These are phyloP conservation scores for Pelargonium citronellum DNA, from an alignment of 441 rosid genomes.

Conservation along the genomic window DNA sequence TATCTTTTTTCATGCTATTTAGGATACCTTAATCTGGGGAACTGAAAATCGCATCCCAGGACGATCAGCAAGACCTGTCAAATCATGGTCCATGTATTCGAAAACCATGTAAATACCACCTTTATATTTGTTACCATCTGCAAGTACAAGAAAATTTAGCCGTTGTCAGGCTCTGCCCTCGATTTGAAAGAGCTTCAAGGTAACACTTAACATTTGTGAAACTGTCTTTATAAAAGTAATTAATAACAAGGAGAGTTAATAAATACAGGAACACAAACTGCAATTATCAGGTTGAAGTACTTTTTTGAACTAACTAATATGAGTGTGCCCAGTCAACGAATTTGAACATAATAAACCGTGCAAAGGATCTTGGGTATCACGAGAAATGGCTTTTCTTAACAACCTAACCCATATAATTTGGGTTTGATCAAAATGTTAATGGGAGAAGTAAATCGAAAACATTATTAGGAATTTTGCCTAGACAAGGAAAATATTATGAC, in stretches of 20 bases:
- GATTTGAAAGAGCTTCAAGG: too few relatives aligned
- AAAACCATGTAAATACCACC: conserved; percentile 97
- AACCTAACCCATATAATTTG: neutral
- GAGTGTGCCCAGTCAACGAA: too few relatives aligned
- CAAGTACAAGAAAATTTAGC: conserved; percentile 17
- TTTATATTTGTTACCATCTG: conserved; percentile 88
- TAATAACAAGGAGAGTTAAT: too few relatives aligned
- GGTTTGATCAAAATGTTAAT: neutral
- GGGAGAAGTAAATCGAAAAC: neutral
- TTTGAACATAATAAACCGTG: too few relatives aligned
- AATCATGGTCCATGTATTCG: conserved; percentile 98
- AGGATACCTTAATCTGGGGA: conserved; percentile 50
- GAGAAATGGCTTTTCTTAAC: neutral
- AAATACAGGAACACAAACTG: too few relatives aligned
- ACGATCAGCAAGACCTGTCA: conserved; percentile 96
- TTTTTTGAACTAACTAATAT: too few relatives aligned
- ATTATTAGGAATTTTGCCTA: neutral
- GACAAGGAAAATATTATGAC: neutral
- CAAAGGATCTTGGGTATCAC: too few relatives aligned
- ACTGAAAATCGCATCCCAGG: conserved; percentile 91
- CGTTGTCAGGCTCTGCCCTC: neutral
- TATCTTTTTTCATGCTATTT: neutral
- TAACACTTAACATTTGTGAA: too few relatives aligned
- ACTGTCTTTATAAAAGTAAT: too few relatives aligned
- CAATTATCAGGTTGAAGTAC: too few relatives aligned